Evolutionary conservation across 306 rosid genomes (phyloP), one percentile per base, ranked within the genome.

Genomic region (Biancaea sappan): DNA sequence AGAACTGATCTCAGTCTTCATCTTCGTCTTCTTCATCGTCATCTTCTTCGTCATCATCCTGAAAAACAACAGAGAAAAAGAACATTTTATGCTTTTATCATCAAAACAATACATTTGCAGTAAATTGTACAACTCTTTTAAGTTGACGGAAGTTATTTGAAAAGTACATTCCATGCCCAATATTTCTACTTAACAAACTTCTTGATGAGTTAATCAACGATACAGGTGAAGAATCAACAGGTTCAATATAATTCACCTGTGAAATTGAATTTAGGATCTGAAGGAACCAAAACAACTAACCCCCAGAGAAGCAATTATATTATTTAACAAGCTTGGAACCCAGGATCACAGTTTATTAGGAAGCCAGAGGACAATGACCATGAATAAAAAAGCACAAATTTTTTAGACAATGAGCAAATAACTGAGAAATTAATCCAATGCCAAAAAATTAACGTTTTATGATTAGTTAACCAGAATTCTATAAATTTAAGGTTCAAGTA

Each of bases 11-110:
- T 85, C 83, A 86, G 16, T 88, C 88, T 22, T 80, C 90, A 1
- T 89, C 89, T 2, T 82, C 90, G 0, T 84, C 90, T 0, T 80
- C 87, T 0, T 76, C 92, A 0, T 79, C 88, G 0, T 88, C 90
- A 0, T 84, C 90, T 0, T 75, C 90, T 0, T 81, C 90, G 4
- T 83, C 83, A 5, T 80, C 87, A 12, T 79, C 82, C 9, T 80
- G 47, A 64, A 62, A 56, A 58, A 37, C 8, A 37, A n/a, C 12
- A 6, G n/a, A 21, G 14, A n/a, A 22, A 21, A 35, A 1, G 2
- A 41, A 32, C 44, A 9, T 18, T 69, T 58, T 37, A 35, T 1
- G 25, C 52, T 60, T 47, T 11, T 11, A 31, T 12, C 34, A 32
- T 25, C 56, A 48, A 34, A 76, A 47, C 34, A 74, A 37, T 7